Percentiles rank a stretch among this genome's conserved stretches.
Evolutionary conservation across 441 rosid species (phyloP).

Genomic region (Euphorbia schlechtendalii): DNA sequence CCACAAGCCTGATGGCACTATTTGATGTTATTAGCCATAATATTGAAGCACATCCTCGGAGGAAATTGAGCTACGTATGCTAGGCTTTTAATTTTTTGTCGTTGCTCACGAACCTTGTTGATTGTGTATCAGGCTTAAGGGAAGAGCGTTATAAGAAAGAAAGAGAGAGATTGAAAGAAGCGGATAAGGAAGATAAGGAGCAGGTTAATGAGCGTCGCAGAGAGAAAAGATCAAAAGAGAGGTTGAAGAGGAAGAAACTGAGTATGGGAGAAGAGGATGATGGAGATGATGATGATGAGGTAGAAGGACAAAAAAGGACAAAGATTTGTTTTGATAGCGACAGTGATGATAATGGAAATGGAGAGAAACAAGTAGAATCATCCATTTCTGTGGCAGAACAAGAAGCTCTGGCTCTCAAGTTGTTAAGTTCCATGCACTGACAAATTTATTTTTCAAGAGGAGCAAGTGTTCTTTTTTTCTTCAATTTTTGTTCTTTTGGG

Average conservation of each 20-base stretch:
- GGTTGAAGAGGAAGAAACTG: constrained; percentile 65
- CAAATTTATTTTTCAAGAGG: constrained; percentile 4
- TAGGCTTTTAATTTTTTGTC: neutral
- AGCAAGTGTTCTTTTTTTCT: too few relatives aligned
- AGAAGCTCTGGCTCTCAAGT: constrained; percentile 68
- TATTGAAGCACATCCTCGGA: too few relatives aligned
- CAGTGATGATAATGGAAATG: constrained; percentile 23
- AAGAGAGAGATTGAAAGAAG: constrained; percentile 67
- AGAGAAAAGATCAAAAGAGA: constrained; percentile 64
- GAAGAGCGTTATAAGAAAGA: constrained; percentile 53
- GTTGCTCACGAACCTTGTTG: neutral
- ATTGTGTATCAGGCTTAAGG: constrained; percentile 42
- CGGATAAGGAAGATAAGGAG: constrained; percentile 73
- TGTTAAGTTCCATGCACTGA: constrained; percentile 46
- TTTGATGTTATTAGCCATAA: neutral
- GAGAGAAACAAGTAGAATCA: constrained; percentile 18
- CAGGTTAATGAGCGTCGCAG: constrained; percentile 58
- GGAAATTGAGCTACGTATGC: neutral
- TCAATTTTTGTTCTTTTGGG: neutral
- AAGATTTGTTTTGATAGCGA: constrained; percentile 44
- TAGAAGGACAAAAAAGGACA: constrained; percentile 43
- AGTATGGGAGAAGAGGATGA: constrained; percentile 34
- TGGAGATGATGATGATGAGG: constrained; percentile 34
- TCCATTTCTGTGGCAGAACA: constrained; percentile 55
- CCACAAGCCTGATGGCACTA: neutral